phyloP scores from a whole-genome alignment of 2,329 filamentous ascomycete species.

The Geosmithia morbida region DNA sequence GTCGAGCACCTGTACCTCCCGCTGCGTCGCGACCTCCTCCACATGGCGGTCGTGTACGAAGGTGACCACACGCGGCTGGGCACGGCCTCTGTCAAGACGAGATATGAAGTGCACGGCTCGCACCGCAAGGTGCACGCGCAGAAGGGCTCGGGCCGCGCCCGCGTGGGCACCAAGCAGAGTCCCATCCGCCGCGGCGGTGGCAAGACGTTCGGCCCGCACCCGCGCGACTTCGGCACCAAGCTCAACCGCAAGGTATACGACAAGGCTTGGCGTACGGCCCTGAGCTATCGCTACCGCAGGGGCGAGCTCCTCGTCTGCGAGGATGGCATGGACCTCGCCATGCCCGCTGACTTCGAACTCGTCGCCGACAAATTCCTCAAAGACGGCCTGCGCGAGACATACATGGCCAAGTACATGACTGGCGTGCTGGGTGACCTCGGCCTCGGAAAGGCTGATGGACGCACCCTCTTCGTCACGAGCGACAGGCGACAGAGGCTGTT shows the following conservation, averaged over 20 bases:
- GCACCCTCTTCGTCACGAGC: slow-evolving; percentile 62
- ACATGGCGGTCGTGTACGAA: slow-evolving; percentile 85
- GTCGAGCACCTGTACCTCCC: slow-evolving; percentile 75
- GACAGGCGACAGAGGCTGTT: slow-evolving; percentile 47
- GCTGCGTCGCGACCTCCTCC: slow-evolving; percentile 78
- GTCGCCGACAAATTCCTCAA: slow-evolving; percentile 24
- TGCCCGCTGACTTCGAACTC: slow-evolving; percentile 35
- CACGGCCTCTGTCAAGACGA: slow-evolving; percentile 69
- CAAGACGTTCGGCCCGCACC: slow-evolving; percentile 79
- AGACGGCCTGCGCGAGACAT: slow-evolving; percentile 36
- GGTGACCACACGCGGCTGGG: slow-evolving; percentile 79
- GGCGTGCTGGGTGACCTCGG: slow-evolving; percentile 57
- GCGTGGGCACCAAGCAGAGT: slow-evolving; percentile 66
- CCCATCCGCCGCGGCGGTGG: slow-evolving; percentile 76
- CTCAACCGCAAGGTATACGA: slow-evolving; percentile 88
- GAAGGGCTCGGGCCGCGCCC: slow-evolving; percentile 73
- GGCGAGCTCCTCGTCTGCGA: slow-evolving; percentile 81
- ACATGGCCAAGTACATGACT: slow-evolving; percentile 46
- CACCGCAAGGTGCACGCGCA: slow-evolving; percentile 70
- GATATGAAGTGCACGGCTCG: slow-evolving; percentile 72
- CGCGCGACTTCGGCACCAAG: slow-evolving; percentile 75
- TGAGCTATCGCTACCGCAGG: slow-evolving; percentile 78
- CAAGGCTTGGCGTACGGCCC: slow-evolving; percentile 83
- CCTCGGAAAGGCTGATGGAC: slow-evolving; percentile 52
- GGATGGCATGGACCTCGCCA: slow-evolving; percentile 54